phyloP scores from a whole-genome alignment of 2,329 filamentous ascomycete genomes.

The Alternaria brassicae region DNA sequence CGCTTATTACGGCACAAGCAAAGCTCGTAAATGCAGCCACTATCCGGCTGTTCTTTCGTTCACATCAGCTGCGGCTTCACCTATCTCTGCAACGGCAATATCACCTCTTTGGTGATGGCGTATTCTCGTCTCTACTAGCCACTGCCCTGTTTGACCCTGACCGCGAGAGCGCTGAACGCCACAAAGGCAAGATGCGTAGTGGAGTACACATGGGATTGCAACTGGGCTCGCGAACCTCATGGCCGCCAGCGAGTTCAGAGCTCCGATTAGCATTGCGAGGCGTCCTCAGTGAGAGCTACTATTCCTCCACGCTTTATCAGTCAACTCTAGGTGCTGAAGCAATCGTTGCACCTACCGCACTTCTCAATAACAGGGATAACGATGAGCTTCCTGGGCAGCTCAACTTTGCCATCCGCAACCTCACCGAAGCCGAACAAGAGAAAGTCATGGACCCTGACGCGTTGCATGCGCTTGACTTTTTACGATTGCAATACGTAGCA shows the following conservation, averaged over 20 bases:
- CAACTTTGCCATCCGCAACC: conserved; percentile 76
- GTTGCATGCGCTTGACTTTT: conserved; percentile 89
- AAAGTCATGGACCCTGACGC: conserved; percentile 82
- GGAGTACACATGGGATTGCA: conserved; percentile 80
- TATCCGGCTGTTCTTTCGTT: conserved; percentile 76
- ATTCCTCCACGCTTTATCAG: conserved; percentile 46
- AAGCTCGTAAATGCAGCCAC: conserved; percentile 78
- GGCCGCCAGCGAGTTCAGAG: conserved; percentile 95
- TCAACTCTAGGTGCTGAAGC: conserved; percentile 22
- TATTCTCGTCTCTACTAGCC: conserved; percentile 80
- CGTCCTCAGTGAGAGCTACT: conserved; percentile 78
- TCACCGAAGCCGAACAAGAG: conserved; percentile 79
- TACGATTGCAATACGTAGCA: conserved; percentile 83
- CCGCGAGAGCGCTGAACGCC: conserved; percentile 77
- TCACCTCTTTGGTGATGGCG: conserved; percentile 82
- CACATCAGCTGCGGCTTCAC: conserved; percentile 75
- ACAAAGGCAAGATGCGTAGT: conserved; percentile 68
- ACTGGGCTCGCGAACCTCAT: conserved; percentile 78
- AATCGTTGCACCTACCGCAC: conserved; percentile 1
- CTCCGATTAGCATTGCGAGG: conserved; percentile 88
- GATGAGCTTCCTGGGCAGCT: conserved; percentile 55
- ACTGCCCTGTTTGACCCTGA: conserved; percentile 86
- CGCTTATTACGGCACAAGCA: conserved; percentile 76
- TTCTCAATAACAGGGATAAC: conserved; percentile 29
- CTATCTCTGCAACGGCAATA: conserved; percentile 78